phyloP scores from a whole-genome alignment of 805 yeast species.

The Debaryomyces castellii region DNA sequence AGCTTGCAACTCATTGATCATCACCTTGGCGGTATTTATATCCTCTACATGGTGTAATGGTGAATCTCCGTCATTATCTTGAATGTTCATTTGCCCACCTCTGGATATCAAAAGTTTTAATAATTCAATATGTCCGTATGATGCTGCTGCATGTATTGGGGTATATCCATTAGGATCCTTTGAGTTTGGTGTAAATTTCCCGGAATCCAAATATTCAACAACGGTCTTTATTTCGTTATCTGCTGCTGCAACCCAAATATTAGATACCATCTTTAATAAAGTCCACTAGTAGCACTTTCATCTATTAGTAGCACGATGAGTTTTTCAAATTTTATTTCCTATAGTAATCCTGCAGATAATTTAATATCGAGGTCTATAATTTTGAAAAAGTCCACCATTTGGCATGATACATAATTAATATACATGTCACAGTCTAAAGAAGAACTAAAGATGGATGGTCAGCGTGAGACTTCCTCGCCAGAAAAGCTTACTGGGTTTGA shows the following conservation, averaged over 20 bases:
- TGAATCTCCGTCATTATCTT: conserved; percentile 90
- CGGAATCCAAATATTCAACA: conserved; percentile 49
- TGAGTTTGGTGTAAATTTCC: conserved; percentile 60
- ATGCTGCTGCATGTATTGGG: conserved; percentile 95
- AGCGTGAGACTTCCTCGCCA: conserved; percentile 21
- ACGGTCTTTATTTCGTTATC: conserved; percentile 71
- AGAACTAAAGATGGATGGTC: background rate
- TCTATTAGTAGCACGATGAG: background rate
- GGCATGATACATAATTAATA: background rate
- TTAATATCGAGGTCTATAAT: background rate
- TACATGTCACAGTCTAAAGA: background rate
- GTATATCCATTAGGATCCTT: conserved; percentile 95
- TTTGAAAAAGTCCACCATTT: background rate
- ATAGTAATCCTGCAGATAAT: background rate
- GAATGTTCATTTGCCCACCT: conserved; percentile 81
- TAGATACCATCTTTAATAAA: conserved; percentile 39
- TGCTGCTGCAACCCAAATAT: conserved; percentile 95
- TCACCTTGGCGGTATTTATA: conserved; percentile 55
- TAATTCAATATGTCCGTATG: conserved; percentile 79
- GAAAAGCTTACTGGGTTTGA: conserved; percentile 54
- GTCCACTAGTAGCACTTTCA: background rate
- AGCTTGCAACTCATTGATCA: conserved; percentile 70
- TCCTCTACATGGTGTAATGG: conserved; percentile 92
- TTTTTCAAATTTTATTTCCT: background rate
- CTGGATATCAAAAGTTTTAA: conserved; percentile 51